Evolutionary conservation across 306 rosid genomes (phyloP), one percentile per base, ranked within the genome.

Genomic region (Inga leiocalycina): DNA sequence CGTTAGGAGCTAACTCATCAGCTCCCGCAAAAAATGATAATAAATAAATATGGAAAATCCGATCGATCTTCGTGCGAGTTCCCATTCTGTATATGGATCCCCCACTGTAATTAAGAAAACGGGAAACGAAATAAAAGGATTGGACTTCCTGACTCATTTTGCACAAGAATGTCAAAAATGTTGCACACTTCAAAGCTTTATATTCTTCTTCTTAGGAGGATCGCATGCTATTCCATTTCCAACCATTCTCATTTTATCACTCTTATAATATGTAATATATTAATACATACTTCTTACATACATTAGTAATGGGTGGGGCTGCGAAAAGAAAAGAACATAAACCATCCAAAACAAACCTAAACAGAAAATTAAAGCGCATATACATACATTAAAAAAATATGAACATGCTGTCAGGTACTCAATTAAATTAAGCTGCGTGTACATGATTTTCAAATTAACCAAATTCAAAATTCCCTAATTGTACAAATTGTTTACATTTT

Each of bases 141-240:
- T n/a, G 75, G 56, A 19, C 16, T 67, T 79, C 41, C 71, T 54
- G 14, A 34, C 74, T 73, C 68, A 37, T 43, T 71, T 43, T 15
- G 16, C 37, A 54, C 54, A 3, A 46, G 80, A 72, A 71, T 68
- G 67, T 70, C 24, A 49, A 70, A 71, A 49, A 64, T 43, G 76
- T 14, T 34, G 49, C 71, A 65, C 43, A 5, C 69, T 3, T n/a
- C 74, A 56, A 57, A 32, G 74, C 56, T 71, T 71, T 17, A 70
- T 39, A 39, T 75, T 75, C 57, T 70, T 77, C 67, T 77, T 41
- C 4, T 19, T 54, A 2, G 11, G 35, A 65, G 78, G 15, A 83
- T 44, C 46, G 19, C 61, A 35, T 69, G 32, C 73, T 66, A 20
- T 30, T 44, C 56, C 24, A 39, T 16, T 48, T 74, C 52, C 66